A percentile compares a stretch with the other conserved stretches of the same genome.
Conservation (phyloP, 441 rosid species). For the Pelargonium australe region DNA sequence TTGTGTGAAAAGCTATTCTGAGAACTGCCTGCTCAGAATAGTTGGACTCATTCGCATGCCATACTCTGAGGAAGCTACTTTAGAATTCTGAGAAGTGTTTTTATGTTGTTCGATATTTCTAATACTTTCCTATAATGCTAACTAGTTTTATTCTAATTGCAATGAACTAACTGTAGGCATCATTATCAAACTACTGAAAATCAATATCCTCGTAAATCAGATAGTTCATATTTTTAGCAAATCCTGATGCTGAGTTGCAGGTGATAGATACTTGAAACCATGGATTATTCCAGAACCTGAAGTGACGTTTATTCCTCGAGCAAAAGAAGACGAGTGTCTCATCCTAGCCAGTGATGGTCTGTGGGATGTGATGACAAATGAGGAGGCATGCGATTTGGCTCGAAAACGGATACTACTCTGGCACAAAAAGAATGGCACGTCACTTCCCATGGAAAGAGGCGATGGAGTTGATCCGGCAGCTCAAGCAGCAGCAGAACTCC, state of each 20-base stretch:
- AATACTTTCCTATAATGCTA: not conserved
- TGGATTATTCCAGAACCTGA: constrained; percentile 87
- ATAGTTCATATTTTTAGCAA: not conserved
- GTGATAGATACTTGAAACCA: constrained; percentile 83
- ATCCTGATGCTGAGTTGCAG: constrained; percentile 32
- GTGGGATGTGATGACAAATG: constrained; percentile 88
- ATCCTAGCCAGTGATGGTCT: constrained; percentile 81
- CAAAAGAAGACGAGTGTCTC: constrained; percentile 80
- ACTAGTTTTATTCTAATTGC: not conserved
- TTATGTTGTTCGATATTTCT: not conserved
- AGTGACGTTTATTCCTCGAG: constrained; percentile 62
- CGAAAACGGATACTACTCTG: constrained; percentile 64
- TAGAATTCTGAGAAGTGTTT: not conserved
- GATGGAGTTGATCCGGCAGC: constrained; percentile 61
- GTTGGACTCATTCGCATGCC: no score
- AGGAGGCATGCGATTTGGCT: constrained; percentile 80
- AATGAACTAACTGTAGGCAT: not conserved
- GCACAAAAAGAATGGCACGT: constrained; percentile 60
- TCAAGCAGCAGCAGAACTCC: constrained; percentile 78
- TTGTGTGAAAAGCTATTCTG: not conserved
- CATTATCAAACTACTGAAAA: not conserved
- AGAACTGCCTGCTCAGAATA: not conserved
- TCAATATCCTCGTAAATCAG: not conserved
- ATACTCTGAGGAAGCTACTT: not conserved
- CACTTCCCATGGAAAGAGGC: constrained; percentile 31